Evolutionary conservation across 768 basidiomycete species (phyloP).

Genomic region (Lactarius evosmus): DNA sequence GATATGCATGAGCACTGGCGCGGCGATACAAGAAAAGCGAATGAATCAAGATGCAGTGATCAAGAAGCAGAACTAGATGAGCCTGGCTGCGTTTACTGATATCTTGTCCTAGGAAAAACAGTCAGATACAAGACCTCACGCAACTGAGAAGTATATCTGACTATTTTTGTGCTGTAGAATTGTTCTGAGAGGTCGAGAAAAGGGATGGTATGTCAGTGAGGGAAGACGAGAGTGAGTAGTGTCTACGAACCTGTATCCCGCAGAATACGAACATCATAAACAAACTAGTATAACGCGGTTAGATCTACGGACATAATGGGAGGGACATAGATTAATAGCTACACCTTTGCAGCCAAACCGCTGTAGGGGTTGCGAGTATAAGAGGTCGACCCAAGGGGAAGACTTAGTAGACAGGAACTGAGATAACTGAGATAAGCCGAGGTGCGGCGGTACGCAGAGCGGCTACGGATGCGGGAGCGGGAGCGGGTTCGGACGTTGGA

Average conservation of each 20-base stretch:
- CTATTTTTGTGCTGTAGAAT: conserved; percentile 95
- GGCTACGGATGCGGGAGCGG: no score
- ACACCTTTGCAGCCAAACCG: conserved; percentile 99
- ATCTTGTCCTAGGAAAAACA: conserved; percentile 77
- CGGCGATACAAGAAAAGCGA: conserved; percentile 10
- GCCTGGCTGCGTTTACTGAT: conserved; percentile 96
- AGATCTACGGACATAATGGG: conserved; percentile 4
- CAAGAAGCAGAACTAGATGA: conserved; percentile 57
- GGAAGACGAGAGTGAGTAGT: conserved; percentile 1
- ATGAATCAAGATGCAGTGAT: background rate
- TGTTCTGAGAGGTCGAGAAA: conserved; percentile 53
- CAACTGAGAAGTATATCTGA: conserved; percentile 38
- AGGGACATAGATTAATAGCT: conserved; percentile 84
- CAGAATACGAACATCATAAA: conserved; percentile 93
- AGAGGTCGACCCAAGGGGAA: no score
- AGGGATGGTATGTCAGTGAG: background rate
- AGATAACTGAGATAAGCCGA: no score
- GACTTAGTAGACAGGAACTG: no score
- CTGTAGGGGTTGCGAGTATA: no score
- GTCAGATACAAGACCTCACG: conserved; percentile 28
- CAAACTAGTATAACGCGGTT: conserved; percentile 53
- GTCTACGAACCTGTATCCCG: conserved; percentile 83
- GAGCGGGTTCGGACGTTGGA: no score
- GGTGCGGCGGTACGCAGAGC: no score
- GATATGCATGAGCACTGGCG: conserved; percentile 8